Conservation (phyloP, 176 grass and related monocot species). For the Aegilops bicornis region DNA sequence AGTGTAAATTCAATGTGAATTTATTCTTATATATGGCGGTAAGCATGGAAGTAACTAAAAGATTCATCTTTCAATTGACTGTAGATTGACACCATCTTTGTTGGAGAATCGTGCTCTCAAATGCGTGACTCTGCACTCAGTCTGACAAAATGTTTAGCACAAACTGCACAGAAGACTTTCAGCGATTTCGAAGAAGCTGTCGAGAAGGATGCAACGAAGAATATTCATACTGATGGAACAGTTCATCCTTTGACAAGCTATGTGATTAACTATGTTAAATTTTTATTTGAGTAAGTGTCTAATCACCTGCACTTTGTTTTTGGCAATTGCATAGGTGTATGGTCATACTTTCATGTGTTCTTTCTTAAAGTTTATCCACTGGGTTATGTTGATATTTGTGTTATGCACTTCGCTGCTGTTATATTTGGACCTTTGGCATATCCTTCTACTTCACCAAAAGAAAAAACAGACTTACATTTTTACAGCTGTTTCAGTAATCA, state of each 20-base stretch:
- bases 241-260: conserved; percentile 96
- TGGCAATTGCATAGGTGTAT: neutral
- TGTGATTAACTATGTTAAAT: conserved; percentile 95
- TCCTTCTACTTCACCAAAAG: neutral
- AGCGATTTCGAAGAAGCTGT: conserved; percentile 93
- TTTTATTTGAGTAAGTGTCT: conserved; percentile 93
- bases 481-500: conserved; percentile 16
- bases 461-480: neutral
- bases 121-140: conserved; percentile 68
- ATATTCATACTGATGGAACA: conserved; percentile 88
- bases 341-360: neutral
- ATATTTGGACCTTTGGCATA: neutral
- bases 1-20: neutral
- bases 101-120: conserved; percentile 69
- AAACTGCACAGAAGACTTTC: conserved; percentile 90
- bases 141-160: conserved; percentile 78
- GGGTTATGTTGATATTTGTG: conserved; percentile 6
- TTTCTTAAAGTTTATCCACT: neutral
- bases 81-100: conserved; percentile 87
- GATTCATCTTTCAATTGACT: conserved; percentile 13
- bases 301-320: neutral
- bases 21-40: neutral
- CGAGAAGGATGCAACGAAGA: conserved; percentile 93
- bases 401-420: neutral
- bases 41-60: neutral